A percentile compares a stretch with the other conserved stretches of the same genome.
Conservation (phyloP, 2,329 filamentous ascomycete species). For the Chaetomiaceae sp. region DNA sequence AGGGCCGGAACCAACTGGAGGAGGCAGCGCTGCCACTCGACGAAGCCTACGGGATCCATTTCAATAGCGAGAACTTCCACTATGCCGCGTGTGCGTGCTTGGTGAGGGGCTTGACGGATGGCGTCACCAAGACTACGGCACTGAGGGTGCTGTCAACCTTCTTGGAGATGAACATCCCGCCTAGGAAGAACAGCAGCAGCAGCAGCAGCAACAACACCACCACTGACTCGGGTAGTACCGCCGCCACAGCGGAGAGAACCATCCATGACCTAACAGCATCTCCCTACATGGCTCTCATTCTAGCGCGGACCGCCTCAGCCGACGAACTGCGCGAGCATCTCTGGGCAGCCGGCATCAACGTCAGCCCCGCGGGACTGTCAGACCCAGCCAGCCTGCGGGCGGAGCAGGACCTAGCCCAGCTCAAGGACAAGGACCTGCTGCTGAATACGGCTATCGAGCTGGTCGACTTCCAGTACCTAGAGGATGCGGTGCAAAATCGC, state of each 20-base stretch:
- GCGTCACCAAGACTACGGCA: conserved; percentile 54
- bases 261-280: conserved; percentile 38
- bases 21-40: conserved; percentile 60
- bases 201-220: not conserved
- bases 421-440: conserved; percentile 59
- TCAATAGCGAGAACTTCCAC: conserved; percentile 61
- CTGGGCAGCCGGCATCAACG: conserved; percentile 55
- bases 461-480: conserved; percentile 62
- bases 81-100: conserved; percentile 62
- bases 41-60: conserved; percentile 62
- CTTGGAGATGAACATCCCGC: conserved; percentile 45
- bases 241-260: conserved; percentile 19
- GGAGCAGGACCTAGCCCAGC: conserved; percentile 40
- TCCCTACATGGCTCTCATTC: conserved; percentile 58
- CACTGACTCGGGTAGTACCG: too few species aligned
- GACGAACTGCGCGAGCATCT: conserved; percentile 61
- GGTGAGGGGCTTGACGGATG: conserved; percentile 60
- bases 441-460: conserved; percentile 60
- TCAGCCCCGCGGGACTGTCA: conserved; percentile 31
- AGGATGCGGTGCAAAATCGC: conserved; percentile 58
- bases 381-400: conserved; percentile 27
- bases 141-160: conserved; percentile 60
- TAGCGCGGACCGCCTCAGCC: conserved; percentile 51
- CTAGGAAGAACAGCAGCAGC: not conserved
- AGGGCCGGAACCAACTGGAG: conserved; percentile 57